Evolutionary conservation across 345 rosid species (phyloP).

Genomic region (Hypericum perforatum): DNA sequence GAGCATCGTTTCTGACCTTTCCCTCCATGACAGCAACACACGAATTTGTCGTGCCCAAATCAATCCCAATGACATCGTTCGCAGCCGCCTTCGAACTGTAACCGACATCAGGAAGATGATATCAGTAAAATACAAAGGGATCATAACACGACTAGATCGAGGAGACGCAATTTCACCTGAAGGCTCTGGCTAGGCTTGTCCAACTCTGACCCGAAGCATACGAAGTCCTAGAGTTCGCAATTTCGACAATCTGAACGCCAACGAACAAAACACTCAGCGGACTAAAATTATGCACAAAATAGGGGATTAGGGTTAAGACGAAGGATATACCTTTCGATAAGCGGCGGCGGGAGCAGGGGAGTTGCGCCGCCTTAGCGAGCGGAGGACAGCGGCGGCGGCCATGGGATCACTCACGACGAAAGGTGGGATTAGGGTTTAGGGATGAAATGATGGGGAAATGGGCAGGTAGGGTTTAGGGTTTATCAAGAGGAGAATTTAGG

Average conservation of each 20-base stretch:
- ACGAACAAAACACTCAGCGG: background rate
- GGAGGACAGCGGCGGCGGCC: constrained; percentile 61
- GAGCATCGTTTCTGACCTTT: constrained; percentile 34
- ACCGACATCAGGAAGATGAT: background rate
- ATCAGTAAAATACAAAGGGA: background rate
- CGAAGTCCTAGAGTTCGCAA: constrained; percentile 34
- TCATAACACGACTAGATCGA: background rate
- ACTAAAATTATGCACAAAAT: background rate
- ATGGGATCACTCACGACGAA: constrained; percentile 20
- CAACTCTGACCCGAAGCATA: constrained; percentile 32
- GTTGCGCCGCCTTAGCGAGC: constrained; percentile 63
- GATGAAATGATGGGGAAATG: too few species aligned
- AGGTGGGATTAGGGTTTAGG: background rate
- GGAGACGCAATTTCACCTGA: constrained; percentile 39
- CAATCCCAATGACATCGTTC: constrained; percentile 85
- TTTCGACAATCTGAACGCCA: constrained; percentile 38
- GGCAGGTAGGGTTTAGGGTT: too few species aligned
- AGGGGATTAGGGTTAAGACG: background rate
- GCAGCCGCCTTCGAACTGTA: constrained; percentile 77
- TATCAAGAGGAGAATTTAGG: too few species aligned
- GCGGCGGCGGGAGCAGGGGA: constrained; percentile 44
- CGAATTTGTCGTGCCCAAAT: constrained; percentile 94
- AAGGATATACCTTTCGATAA: constrained; percentile 46
- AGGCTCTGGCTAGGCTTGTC: constrained; percentile 54
- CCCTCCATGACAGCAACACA: constrained; percentile 99